Percentiles rank a stretch among this genome's conserved stretches.
These are phyloP conservation scores for Astragalus membranaceus DNA, from an alignment of 306 rosid species.

Conservation along the genomic window DNA sequence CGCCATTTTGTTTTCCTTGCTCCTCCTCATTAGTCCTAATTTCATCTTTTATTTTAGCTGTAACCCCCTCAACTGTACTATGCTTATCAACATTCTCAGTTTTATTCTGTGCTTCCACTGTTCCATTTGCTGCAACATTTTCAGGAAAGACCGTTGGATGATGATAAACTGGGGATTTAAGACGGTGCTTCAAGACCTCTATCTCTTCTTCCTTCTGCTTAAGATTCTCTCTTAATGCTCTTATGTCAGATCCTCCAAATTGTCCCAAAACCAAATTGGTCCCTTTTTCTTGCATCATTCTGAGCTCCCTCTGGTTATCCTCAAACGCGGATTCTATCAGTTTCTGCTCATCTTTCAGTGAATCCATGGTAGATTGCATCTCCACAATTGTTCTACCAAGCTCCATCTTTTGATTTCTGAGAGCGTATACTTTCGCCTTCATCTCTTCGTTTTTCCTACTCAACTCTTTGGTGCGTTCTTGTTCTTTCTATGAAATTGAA, in stretches of 20 bases:
- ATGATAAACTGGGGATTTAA: slow-evolving; percentile 30
- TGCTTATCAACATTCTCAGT: slow-evolving; percentile 10
- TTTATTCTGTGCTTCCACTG: slow-evolving; percentile 5
- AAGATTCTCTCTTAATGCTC: slow-evolving; percentile 36
- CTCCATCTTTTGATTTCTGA: slow-evolving; percentile 69
- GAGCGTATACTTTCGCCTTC: slow-evolving; percentile 42
- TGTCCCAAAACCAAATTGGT: slow-evolving; percentile 6
- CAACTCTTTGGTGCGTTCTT: slow-evolving; percentile 45
- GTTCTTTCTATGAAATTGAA: slow-evolving; percentile 48
- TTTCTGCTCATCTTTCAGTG: slow-evolving; percentile 67
- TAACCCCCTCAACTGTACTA: slow-evolving; percentile 5
- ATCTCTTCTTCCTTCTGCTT: slow-evolving; percentile 63
- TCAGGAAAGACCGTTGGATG: slow-evolving; percentile 22
- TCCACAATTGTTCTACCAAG: slow-evolving; percentile 53
- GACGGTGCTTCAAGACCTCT: slow-evolving; percentile 45
- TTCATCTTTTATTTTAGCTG: slow-evolving; percentile 15
- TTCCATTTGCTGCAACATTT: slow-evolving; percentile 22
- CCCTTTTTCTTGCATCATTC: slow-evolving; percentile 27
- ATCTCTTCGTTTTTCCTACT: slow-evolving; percentile 59
- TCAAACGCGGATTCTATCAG: slow-evolving; percentile 49
- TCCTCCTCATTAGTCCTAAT: not conserved
- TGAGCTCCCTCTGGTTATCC: slow-evolving; percentile 65
- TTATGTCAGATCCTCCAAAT: slow-evolving; percentile 19
- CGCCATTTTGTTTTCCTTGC: not conserved
- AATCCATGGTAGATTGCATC: slow-evolving; percentile 62